phyloP scores from a whole-genome alignment of 306 rosid genomes.

The Corylus avellana region DNA sequence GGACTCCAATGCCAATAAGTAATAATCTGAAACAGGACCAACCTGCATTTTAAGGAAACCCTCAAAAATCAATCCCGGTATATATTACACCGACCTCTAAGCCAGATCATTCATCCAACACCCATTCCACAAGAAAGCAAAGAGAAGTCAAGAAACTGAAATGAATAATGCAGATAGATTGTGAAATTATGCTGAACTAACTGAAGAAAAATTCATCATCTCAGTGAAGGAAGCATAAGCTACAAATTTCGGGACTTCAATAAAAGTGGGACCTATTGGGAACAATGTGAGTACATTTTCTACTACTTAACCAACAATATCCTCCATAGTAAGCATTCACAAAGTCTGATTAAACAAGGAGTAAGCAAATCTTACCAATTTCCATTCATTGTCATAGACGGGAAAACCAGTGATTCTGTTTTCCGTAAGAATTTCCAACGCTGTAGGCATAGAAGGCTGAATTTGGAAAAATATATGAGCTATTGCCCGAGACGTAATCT shows the following conservation, averaged over 20 bases:
- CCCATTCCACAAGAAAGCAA: background rate
- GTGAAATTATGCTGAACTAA: too few species aligned
- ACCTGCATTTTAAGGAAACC: conserved; percentile 57
- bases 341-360: background rate
- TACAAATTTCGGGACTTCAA: too few species aligned
- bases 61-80: conserved; percentile 27
- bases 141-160: background rate
- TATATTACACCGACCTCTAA: background rate
- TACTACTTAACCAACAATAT: too few species aligned
- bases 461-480: too few species aligned
- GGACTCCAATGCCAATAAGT: conserved; percentile 88
- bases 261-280: too few species aligned
- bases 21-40: conserved; percentile 92
- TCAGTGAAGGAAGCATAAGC: too few species aligned
- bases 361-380: conserved; percentile 39
- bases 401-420: conserved; percentile 93
- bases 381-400: conserved; percentile 83
- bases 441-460: conserved; percentile 45
- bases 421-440: conserved; percentile 81
- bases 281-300: too few species aligned
- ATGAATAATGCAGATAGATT: background rate
- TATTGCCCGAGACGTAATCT: too few species aligned
- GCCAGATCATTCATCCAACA: background rate
- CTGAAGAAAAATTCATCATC: background rate
- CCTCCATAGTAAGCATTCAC: background rate